These are phyloP conservation scores for Lactuca saligna DNA, from an alignment of 129 eudicot species.

Conservation along the genomic window DNA sequence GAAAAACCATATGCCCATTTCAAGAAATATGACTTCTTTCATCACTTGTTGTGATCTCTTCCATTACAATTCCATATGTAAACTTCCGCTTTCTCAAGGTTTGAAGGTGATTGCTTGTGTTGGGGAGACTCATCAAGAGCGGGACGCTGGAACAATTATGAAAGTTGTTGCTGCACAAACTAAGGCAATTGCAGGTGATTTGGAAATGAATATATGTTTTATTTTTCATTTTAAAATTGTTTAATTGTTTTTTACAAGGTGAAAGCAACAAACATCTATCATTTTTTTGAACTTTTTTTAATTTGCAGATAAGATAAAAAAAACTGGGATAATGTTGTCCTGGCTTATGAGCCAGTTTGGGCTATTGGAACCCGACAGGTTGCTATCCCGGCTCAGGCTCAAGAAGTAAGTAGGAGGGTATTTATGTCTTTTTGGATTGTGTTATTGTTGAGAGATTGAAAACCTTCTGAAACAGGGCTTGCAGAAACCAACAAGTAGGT, in stretches of 20 bases:
- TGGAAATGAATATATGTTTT: too few species aligned
- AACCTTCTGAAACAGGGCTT: too few species aligned
- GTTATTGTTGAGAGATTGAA: too few species aligned
- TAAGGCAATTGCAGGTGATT: constrained; percentile 42
- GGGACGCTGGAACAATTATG: constrained; percentile 60
- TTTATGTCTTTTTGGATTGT: background rate
- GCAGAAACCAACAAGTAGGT: too few species aligned
- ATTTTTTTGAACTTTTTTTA: constrained; percentile 1
- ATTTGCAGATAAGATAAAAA: constrained; percentile 45
- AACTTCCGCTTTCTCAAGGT: background rate
- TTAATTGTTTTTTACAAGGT: too few species aligned
- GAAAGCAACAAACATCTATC: too few species aligned
- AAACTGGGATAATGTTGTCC: constrained; percentile 61
- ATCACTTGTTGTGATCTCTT: constrained; percentile 23
- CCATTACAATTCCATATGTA: too few species aligned
- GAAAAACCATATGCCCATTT: constrained; percentile 69
- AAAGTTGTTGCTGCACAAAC: constrained; percentile 60
- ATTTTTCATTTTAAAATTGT: too few species aligned
- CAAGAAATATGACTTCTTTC: constrained; percentile 81
- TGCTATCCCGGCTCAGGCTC: constrained; percentile 67
- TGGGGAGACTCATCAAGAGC: constrained; percentile 65
- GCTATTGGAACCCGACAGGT: constrained; percentile 78
- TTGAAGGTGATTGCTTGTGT: constrained; percentile 71
- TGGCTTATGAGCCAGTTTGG: constrained; percentile 79
- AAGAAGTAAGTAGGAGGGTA: constrained; percentile 50